These are phyloP conservation scores for Oropetium thomaeum DNA, from an alignment of 176 grass and related monocot species.

Conservation along the genomic window DNA sequence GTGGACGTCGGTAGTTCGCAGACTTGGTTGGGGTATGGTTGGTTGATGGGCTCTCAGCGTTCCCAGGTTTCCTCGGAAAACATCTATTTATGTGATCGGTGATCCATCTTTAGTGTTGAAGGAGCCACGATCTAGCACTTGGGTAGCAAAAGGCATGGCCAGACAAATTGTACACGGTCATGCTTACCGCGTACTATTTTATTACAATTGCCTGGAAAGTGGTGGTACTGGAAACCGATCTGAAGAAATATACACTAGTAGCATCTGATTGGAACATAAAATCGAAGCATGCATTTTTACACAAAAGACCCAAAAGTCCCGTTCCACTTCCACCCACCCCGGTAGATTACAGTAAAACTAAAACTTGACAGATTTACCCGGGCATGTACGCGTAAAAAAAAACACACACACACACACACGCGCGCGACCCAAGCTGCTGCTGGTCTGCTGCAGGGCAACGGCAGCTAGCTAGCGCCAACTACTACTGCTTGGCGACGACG, in stretches of 20 bases:
- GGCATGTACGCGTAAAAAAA: conserved; percentile 25
- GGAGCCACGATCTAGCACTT: too few relatives aligned
- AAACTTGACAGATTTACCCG: conserved; percentile 14
- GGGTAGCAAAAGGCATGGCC: too few relatives aligned
- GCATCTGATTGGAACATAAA: background rate
- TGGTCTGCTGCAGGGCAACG: background rate
- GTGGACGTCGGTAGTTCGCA: too few relatives aligned
- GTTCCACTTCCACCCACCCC: conserved; percentile 1
- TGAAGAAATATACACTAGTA: conserved; percentile 1
- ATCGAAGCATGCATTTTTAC: conserved; percentile 26
- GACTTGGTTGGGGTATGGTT: too few relatives aligned
- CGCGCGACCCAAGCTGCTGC: too few relatives aligned
- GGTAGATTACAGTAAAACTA: conserved; percentile 30
- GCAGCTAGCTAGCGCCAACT: too few relatives aligned
- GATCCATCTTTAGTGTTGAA: too few relatives aligned
- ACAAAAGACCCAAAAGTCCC: background rate
- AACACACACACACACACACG: conserved; percentile 7
- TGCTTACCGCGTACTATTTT: background rate
- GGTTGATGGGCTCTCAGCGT: too few relatives aligned
- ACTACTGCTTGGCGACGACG: conserved; percentile 44
- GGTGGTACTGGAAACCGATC: background rate
- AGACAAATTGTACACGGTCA: too few relatives aligned
- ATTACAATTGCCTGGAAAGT: background rate
- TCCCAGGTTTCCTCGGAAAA: too few relatives aligned
- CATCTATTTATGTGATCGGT: too few relatives aligned